phyloP scores from a whole-genome alignment of 805 yeast genomes.

The Priceomyces melissophilus region DNA sequence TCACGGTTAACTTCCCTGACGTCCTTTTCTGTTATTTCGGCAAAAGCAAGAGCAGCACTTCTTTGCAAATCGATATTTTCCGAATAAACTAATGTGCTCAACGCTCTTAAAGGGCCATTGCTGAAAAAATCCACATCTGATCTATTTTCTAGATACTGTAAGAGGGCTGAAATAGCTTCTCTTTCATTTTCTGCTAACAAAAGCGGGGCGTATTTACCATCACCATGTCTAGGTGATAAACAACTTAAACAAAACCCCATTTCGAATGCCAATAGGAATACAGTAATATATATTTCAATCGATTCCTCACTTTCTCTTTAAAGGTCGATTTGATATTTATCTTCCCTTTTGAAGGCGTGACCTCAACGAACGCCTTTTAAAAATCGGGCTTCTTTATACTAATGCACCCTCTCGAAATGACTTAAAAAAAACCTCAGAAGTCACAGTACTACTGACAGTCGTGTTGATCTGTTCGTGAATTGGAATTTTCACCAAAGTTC shows the following conservation, averaged over 20 bases:
- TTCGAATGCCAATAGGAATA: not conserved
- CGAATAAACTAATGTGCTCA: conserved; percentile 89
- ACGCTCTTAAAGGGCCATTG: conserved; percentile 81
- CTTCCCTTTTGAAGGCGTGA: too few relatives aligned
- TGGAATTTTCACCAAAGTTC: too few relatives aligned
- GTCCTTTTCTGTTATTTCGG: conserved; percentile 96
- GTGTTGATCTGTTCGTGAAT: too few relatives aligned
- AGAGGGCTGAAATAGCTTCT: conserved; percentile 87
- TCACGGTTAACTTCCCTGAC: conserved; percentile 87
- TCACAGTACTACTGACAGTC: too few relatives aligned
- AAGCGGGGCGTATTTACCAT: conserved; percentile 69
- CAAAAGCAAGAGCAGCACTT: conserved; percentile 96
- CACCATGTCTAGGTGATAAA: conserved; percentile 41
- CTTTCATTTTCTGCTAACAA: conserved; percentile 90
- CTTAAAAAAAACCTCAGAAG: too few relatives aligned
- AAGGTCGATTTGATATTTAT: too few relatives aligned
- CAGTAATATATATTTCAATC: too few relatives aligned
- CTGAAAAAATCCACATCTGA: conserved; percentile 86
- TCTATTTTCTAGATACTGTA: conserved; percentile 84
- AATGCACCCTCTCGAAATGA: too few relatives aligned
- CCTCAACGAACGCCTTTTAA: too few relatives aligned
- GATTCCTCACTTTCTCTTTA: too few relatives aligned
- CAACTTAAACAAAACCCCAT: conserved; percentile 47
- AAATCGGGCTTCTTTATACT: too few relatives aligned
- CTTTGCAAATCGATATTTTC: conserved; percentile 94